Evolutionary conservation across 768 basidiomycete genomes (phyloP), one percentile per base, ranked within the genome.

Genomic region (Pulveroboletus sp.): DNA sequence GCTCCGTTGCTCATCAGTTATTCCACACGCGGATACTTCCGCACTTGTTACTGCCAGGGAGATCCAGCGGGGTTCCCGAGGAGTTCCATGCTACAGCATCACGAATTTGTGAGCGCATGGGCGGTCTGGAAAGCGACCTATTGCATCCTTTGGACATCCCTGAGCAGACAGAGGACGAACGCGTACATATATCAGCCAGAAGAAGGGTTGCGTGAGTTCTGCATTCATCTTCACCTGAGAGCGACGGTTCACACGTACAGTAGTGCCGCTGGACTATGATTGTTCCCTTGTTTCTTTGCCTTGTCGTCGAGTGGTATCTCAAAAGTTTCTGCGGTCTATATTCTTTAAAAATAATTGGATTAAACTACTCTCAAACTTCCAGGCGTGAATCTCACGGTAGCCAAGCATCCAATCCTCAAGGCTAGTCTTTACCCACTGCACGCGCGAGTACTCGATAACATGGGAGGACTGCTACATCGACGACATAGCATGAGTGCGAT

Each of bases 21-120:
- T 68, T 68, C 54, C 67, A 68, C 52, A 68, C 67, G n/a, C 67
- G 67, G 27, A 57, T 68, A 47, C 65, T 68, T 29, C 67, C 67
- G 10, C 60, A 69, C 43, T 52, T 68, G 36, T 51, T 70, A 13
- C 52, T 65, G 6, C 60, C 64, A 14, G 62, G 49, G 40, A 53
- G 49, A 43, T 59, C 61, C 14, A 52, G 57, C 5, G 67, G 65
- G 4, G 52, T 68, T 29, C 68, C 68, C 9, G 55, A 54, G 17
- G 67, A 69, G 51, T 65, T 64, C 43, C 67, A 68, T 43, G 40
- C 40, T 14, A 49, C 48, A 33, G 67, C 65, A 2, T 31, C 56
- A 32, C 48, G 33, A 12, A 61, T 68, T 20, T 64, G 64, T 43
- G 64, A 68, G 19, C 58, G 47, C 21, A 64, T 68, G 66, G 66